phyloP scores from a whole-genome alignment of 2,329 filamentous ascomycete genomes.

The Penicillium sp. region DNA sequence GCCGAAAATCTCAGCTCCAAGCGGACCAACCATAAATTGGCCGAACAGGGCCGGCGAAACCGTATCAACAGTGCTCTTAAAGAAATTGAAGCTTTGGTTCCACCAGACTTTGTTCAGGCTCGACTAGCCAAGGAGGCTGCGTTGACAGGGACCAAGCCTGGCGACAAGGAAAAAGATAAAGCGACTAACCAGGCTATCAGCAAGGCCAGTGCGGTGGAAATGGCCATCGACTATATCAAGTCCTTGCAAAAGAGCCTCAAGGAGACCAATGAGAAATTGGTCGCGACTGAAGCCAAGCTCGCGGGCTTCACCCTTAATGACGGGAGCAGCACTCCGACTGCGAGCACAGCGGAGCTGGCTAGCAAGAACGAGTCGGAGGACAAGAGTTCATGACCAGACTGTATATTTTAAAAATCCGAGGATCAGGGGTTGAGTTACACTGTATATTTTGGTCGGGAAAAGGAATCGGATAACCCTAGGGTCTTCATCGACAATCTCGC shows the following conservation, averaged over 20 bases:
- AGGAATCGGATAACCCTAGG: neutral
- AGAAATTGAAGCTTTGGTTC: constrained; percentile 86
- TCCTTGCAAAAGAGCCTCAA: constrained; percentile 72
- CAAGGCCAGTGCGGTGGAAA: constrained; percentile 96
- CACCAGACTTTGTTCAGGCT: constrained; percentile 51
- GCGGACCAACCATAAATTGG: constrained; percentile 95
- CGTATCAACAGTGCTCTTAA: constrained; percentile 92
- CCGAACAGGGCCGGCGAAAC: constrained; percentile 92
- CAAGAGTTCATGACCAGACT: constrained; percentile 6
- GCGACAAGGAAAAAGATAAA: constrained; percentile 52
- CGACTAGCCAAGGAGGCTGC: constrained; percentile 39
- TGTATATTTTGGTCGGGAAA: neutral
- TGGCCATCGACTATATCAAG: constrained; percentile 94
- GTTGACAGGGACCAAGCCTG: constrained; percentile 39
- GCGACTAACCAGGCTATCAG: constrained; percentile 65
- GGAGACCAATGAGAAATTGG: constrained; percentile 63
- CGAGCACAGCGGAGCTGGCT: neutral
- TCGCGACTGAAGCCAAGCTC: constrained; percentile 58
- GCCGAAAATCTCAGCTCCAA: constrained; percentile 95
- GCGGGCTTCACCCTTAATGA: constrained; percentile 5
- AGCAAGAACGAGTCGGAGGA: constrained; percentile 1
- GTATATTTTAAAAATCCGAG: neutral
- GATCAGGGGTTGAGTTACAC: neutral
- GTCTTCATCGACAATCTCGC: neutral
- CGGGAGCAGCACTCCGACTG: neutral